A percentile compares a stretch with the other conserved stretches of the same genome.
phyloP scores from a whole-genome alignment of 148 eudicot species.

The Cornus florida region DNA sequence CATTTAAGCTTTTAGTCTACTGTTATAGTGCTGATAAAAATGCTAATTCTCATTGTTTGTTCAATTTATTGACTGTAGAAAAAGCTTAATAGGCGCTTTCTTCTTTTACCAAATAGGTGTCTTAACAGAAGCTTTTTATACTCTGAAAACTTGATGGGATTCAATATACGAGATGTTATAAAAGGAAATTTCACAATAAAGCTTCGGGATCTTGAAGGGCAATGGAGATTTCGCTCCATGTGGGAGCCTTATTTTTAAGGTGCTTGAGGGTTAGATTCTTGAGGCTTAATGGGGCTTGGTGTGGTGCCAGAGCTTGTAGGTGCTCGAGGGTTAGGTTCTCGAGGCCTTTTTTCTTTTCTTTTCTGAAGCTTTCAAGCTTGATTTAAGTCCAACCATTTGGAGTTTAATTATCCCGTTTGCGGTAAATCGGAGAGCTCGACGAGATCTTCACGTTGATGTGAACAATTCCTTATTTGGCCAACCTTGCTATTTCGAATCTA shows the following conservation, averaged over 20 bases:
- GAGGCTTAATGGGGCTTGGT: too few relatives aligned
- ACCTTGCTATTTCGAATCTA: too few relatives aligned
- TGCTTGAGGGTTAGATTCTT: too few relatives aligned
- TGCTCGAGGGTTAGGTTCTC: too few relatives aligned
- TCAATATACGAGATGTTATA: conserved; percentile 86
- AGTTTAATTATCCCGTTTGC: too few relatives aligned
- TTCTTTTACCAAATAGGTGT: neutral
- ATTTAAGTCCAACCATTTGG: too few relatives aligned
- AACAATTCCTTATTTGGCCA: too few relatives aligned
- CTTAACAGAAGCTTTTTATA: neutral
- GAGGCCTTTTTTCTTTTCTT: too few relatives aligned
- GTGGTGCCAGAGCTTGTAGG: too few relatives aligned
- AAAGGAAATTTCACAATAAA: conserved; percentile 28
- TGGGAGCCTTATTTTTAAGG: conserved; percentile 97
- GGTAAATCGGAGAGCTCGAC: too few relatives aligned
- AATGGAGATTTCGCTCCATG: conserved; percentile 81
- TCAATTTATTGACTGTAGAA: neutral
- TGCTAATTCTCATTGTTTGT: neutral
- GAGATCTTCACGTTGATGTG: too few relatives aligned
- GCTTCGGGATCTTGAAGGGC: conserved; percentile 98
- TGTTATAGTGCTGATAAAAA: neutral
- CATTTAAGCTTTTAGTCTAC: neutral
- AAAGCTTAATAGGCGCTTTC: neutral
- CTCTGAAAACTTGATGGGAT: conserved; percentile 63
- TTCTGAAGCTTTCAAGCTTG: too few relatives aligned